phyloP scores from a whole-genome alignment of 257 asterid species.

The Solanum neorickii region DNA sequence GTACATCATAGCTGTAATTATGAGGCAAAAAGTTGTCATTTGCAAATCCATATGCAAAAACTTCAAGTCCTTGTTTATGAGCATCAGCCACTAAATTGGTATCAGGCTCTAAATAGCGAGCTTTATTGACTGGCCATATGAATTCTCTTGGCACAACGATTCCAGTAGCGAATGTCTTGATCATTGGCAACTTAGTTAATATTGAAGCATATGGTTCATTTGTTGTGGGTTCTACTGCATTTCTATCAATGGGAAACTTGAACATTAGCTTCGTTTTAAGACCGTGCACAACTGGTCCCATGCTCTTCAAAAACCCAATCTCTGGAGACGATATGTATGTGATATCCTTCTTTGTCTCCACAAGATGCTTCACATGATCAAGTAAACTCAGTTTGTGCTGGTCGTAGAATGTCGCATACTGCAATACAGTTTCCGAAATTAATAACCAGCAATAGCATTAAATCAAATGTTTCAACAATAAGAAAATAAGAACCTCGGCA shows the following conservation, averaged over 20 bases:
- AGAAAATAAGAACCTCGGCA: conserved; percentile 40
- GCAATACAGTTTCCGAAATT: conserved; percentile 7
- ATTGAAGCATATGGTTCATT: conserved; percentile 39
- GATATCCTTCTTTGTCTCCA: conserved; percentile 25
- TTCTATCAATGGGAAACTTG: conserved; percentile 19
- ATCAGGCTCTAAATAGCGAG: conserved; percentile 44
- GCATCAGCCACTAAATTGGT: conserved; percentile 66
- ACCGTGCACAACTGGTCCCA: conserved; percentile 27
- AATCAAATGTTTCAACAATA: background rate
- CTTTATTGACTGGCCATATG: conserved; percentile 56
- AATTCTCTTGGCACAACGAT: conserved; percentile 70
- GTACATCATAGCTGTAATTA: conserved; percentile 85
- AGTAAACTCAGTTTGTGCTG: conserved; percentile 42
- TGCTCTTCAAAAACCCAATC: conserved; percentile 68
- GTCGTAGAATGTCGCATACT: conserved; percentile 66
- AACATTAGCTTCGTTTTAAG: conserved; percentile 45
- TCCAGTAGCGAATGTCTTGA: conserved; percentile 71
- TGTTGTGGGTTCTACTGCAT: conserved; percentile 55
- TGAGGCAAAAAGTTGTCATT: conserved; percentile 54
- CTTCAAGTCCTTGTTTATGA: conserved; percentile 61
- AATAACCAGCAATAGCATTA: background rate
- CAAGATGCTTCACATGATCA: conserved; percentile 12
- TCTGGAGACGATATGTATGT: conserved; percentile 82
- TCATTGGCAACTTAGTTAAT: conserved; percentile 27
- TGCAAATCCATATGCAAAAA: conserved; percentile 70